Conservation (phyloP, 2,329 filamentous ascomycete species). For the Myotisia sp. region DNA sequence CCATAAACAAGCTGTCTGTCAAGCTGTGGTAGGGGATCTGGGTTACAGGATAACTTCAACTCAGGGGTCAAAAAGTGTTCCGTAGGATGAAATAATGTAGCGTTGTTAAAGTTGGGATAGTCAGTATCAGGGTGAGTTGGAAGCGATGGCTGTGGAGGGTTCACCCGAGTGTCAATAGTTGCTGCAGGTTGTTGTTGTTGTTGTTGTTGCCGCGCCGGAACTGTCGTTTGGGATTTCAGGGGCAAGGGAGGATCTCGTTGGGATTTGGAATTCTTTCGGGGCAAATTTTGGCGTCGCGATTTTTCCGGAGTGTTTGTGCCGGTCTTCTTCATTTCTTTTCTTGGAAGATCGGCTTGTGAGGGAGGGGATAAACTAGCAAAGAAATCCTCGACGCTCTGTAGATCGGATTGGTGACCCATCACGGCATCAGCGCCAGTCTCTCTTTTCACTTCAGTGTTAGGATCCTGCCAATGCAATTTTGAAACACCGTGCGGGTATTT, state of each 20-base stretch:
- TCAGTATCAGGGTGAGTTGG: slow-evolving; percentile 11
- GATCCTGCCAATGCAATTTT: slow-evolving; percentile 67
- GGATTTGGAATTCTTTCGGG: slow-evolving; percentile 1
- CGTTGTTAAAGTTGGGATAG: slow-evolving; percentile 26
- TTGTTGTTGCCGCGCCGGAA: slow-evolving; percentile 1
- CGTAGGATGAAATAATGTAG: slow-evolving; percentile 19
- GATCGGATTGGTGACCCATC: slow-evolving; percentile 70
- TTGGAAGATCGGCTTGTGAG: slow-evolving; percentile 33
- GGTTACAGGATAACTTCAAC: slow-evolving; percentile 26
- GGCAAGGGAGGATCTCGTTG: neutral
- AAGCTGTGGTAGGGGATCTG: slow-evolving; percentile 47
- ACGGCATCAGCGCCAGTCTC: slow-evolving; percentile 77
- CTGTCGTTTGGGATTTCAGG: too few species aligned
- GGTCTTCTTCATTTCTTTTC: slow-evolving; percentile 35
- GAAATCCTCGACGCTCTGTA: slow-evolving; percentile 92
- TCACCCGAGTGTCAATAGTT: slow-evolving; percentile 13
- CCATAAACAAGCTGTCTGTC: slow-evolving; percentile 65
- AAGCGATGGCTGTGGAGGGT: slow-evolving; percentile 1
- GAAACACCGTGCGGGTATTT: slow-evolving; percentile 86
- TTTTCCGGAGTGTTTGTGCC: slow-evolving; percentile 7
- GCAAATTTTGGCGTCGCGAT: neutral
- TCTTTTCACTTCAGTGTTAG: slow-evolving; percentile 50
- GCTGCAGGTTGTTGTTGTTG: slow-evolving; percentile 13
- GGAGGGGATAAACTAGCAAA: slow-evolving; percentile 65
- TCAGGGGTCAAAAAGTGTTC: slow-evolving; percentile 19